These are phyloP conservation scores for Ophiostoma novo-ulmi DNA, from an alignment of 2,329 filamentous ascomycete genomes.

Conservation along the genomic window DNA sequence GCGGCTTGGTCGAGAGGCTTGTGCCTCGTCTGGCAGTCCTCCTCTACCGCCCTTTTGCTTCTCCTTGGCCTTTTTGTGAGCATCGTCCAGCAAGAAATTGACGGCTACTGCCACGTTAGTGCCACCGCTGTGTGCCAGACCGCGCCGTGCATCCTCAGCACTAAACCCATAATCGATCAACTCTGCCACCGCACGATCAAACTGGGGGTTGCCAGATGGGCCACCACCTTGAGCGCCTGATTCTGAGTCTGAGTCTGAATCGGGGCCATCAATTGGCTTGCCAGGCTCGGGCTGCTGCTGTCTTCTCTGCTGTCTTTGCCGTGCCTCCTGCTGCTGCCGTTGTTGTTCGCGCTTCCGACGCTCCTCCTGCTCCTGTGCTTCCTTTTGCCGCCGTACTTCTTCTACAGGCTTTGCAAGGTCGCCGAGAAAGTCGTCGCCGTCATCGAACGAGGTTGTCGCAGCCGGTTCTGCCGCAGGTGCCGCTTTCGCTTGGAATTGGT, in stretches of 20 bases:
- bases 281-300: conserved; percentile 46
- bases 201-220: conserved; percentile 50
- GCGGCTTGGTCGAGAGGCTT: conserved; percentile 24
- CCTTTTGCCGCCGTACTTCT: conserved; percentile 50
- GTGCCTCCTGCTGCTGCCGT: conserved; percentile 31
- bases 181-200: conserved; percentile 78
- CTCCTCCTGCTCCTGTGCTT: conserved; percentile 31
- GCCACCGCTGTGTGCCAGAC: conserved; percentile 74
- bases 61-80: conserved; percentile 75
- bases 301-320: conserved; percentile 20
- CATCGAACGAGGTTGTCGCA: conserved; percentile 34
- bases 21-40: background rate
- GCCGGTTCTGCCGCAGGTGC: conserved; percentile 28
- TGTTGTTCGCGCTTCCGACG: conserved; percentile 28
- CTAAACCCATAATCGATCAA: conserved; percentile 94
- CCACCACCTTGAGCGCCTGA: conserved; percentile 23
- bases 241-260: conserved; percentile 45
- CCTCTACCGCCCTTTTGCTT: conserved; percentile 44
- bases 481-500: conserved; percentile 50
- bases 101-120: conserved; percentile 80
- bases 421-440: conserved; percentile 62
- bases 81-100: conserved; percentile 84
- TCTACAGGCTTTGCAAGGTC: conserved; percentile 61
- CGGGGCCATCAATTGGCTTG: conserved; percentile 51
- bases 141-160: conserved; percentile 72